Conservation (phyloP, 805 yeast genomes). For the Yueomyces sinensis region DNA sequence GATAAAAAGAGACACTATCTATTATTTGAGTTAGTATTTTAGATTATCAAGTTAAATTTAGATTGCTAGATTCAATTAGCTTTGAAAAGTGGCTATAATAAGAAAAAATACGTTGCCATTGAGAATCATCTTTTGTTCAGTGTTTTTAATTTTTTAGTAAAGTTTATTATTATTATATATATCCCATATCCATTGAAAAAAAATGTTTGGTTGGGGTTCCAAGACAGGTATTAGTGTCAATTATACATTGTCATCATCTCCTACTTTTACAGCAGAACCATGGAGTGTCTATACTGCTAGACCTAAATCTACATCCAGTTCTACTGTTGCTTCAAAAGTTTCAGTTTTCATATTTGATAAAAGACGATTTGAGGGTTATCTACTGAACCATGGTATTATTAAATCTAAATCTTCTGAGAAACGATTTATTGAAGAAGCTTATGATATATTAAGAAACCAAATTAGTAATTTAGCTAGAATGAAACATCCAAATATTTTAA, state of each 20-base stretch:
- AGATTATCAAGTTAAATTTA: too few relatives aligned
- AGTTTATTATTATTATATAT: too few relatives aligned
- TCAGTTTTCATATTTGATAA: slow-evolving; percentile 85
- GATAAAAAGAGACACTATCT: too few relatives aligned
- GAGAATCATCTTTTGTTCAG: too few relatives aligned
- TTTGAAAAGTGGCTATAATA: too few relatives aligned
- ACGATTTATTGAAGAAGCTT: slow-evolving; percentile 43
- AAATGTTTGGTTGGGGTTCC: slow-evolving; percentile 22
- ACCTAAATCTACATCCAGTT: slow-evolving; percentile 40
- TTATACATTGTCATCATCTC: slow-evolving; percentile 57
- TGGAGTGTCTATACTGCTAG: slow-evolving; percentile 86
- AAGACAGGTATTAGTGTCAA: slow-evolving; percentile 48
- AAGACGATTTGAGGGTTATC: slow-evolving; percentile 47
- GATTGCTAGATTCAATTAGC: too few relatives aligned
- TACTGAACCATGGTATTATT: slow-evolving; percentile 37
- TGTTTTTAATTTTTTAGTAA: too few relatives aligned
- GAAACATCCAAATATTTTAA: slow-evolving; percentile 79
- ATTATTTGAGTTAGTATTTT: too few relatives aligned
- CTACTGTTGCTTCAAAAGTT: slow-evolving; percentile 28
- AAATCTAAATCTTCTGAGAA: slow-evolving; percentile 32
- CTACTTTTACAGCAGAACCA: slow-evolving; percentile 61
- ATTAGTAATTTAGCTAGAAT: slow-evolving; percentile 62
- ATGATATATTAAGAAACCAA: slow-evolving; percentile 52
- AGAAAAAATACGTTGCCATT: too few relatives aligned
- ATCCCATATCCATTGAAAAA: too few relatives aligned